Evolutionary conservation across 2,329 filamentous ascomycete genomes (phyloP).

Genomic region (Penicillium digitatum): DNA sequence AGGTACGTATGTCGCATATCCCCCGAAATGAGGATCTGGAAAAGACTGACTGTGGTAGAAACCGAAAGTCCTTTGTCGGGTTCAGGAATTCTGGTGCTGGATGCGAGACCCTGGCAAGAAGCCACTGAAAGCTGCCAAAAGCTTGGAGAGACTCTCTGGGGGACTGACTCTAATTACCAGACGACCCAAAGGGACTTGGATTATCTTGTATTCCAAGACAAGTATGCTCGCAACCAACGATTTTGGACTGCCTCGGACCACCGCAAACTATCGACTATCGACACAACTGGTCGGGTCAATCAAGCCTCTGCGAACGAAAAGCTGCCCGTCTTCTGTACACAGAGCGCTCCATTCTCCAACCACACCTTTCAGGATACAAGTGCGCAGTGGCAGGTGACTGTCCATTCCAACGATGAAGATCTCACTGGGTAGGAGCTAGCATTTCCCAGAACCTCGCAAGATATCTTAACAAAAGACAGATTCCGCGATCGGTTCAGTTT

Average conservation of each 20-base stretch:
- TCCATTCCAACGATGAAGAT: slow-evolving; percentile 17
- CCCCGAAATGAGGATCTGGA: background rate
- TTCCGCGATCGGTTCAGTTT: slow-evolving; percentile 54
- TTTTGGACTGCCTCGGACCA: slow-evolving; percentile 14
- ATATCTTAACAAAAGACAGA: slow-evolving; percentile 19
- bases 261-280: slow-evolving; percentile 8
- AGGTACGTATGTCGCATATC: slow-evolving; percentile 1
- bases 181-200: slow-evolving; percentile 10
- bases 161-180: background rate
- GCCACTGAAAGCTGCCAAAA: slow-evolving; percentile 13
- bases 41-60: slow-evolving; percentile 3
- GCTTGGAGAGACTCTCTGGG: slow-evolving; percentile 18
- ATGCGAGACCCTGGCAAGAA: slow-evolving; percentile 13
- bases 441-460: no score
- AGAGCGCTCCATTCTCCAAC: slow-evolving; percentile 18
- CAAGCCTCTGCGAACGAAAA: slow-evolving; percentile 5
- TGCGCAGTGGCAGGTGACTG: slow-evolving; percentile 15
- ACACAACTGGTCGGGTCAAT: slow-evolving; percentile 10
- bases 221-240: slow-evolving; percentile 3
- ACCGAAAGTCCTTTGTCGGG: slow-evolving; percentile 11
- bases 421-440: slow-evolving; percentile 15
- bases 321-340: slow-evolving; percentile 18
- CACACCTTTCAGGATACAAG: slow-evolving; percentile 10
- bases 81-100: slow-evolving; percentile 18
- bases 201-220: slow-evolving; percentile 14